Base-by-base conservation (phyloP, 257 asterid species). In the Cruciata laevipes region DNA sequence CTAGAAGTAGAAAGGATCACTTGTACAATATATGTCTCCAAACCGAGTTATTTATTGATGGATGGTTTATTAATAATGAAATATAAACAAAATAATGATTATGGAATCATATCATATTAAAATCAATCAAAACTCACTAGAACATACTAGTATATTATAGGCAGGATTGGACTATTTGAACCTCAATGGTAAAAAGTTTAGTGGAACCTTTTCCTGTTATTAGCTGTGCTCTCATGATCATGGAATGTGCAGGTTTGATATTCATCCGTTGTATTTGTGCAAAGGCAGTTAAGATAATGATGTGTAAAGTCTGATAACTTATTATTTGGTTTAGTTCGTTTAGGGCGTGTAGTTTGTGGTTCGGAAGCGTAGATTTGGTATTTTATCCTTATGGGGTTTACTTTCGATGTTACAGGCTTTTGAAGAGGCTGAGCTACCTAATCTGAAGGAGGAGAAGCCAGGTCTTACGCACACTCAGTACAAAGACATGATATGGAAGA, bases 401-500 rank as follows among this genome's bases (percentile, higher is more conserved):
- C 6, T 61, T 17, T 27, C 0, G 62, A 55, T 58, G 66, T 70
- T 7, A 14, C 63, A 73, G 83, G 81, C 79, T 64, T 74, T 74
- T 64, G 79, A 72, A 68, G 80, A 56, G 51, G 76, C 71, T 64
- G 83, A 67, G 52, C 68, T 75, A 69, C 78, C 74, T 10, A 55
- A 56, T 75, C 72, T 81, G 65, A 81, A 81, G 73, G 80, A 77
- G 72, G 85, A 77, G 67, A 81, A 81, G 66, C 82, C 85, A 53
- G 85, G 85, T 32, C 80, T 81, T 53, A 81, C 85, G 10, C 85
- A 77, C 68, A 77, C 82, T 32, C 85, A 81, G 68, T 71, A 33
- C 72, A 76, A 85, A 81, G 99, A 93, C 81, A 74, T 93, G 95
- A 80, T 93, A 72, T 90, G 97, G 99, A 93, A 93, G 79, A 81